Evolutionary conservation across 768 basidiomycete genomes (phyloP).

Genomic region (Macrolepiota dolichaula): DNA sequence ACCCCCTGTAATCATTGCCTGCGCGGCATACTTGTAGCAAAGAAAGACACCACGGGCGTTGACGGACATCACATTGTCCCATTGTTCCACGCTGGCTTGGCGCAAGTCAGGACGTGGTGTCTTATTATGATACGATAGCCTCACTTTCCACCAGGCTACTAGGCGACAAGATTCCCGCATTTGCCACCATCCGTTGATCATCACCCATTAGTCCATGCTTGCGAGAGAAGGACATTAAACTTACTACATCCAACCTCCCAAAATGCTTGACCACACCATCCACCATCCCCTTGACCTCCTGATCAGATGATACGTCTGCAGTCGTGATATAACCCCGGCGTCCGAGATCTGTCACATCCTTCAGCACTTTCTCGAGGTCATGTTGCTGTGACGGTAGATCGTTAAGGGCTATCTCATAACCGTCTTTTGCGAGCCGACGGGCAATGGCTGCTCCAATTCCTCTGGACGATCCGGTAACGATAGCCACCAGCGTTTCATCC

Average conservation of each 20-base stretch:
- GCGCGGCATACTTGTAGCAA: constrained; percentile 38
- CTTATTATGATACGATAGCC: too few species aligned
- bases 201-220: background rate
- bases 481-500: constrained; percentile 22
- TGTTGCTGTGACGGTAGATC: constrained; percentile 23
- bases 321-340: constrained; percentile 1
- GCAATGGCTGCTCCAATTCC: constrained; percentile 48
- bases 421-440: constrained; percentile 38
- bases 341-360: constrained; percentile 11
- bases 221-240: background rate
- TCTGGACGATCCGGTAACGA: constrained; percentile 42
- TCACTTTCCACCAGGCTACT: background rate
- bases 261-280: constrained; percentile 14
- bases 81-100: constrained; percentile 7
- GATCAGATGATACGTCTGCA: constrained; percentile 17
- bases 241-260: constrained; percentile 19
- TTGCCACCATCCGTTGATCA: constrained; percentile 1
- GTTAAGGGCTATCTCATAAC: constrained; percentile 38
- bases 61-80: constrained; percentile 26
- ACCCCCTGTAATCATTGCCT: constrained; percentile 41
- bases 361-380: constrained; percentile 11
- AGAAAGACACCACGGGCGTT: constrained; percentile 36
- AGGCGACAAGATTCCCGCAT: background rate
- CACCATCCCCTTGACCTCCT: constrained; percentile 17
- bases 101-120: background rate